Evolutionary conservation across 805 yeast genomes (phyloP).

Genomic region (Yamadazyma tumulicola): DNA sequence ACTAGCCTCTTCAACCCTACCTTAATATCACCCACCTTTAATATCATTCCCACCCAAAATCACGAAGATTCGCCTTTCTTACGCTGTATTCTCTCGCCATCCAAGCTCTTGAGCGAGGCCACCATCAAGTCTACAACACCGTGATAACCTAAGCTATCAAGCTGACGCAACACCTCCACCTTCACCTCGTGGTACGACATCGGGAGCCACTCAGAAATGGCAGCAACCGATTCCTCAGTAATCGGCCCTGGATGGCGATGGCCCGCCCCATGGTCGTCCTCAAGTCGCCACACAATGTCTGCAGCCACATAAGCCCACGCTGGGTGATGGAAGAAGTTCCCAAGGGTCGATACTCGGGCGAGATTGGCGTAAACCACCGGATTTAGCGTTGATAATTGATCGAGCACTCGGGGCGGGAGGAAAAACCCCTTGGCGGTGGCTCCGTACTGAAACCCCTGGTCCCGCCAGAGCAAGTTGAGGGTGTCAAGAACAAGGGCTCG

Average conservation of each 20-base stretch:
- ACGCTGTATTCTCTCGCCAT: conserved; percentile 1
- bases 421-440: conserved; percentile 38
- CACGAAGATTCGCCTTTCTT: too few species aligned
- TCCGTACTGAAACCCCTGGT: conserved; percentile 43
- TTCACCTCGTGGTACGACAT: conserved; percentile 43
- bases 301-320: conserved; percentile 45
- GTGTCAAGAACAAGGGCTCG: too few species aligned
- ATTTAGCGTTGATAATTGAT: conserved; percentile 25
- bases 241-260: conserved; percentile 52
- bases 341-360: conserved; percentile 26
- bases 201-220: conserved; percentile 37
- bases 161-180: conserved; percentile 38
- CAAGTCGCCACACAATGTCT: conserved; percentile 42
- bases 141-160: conserved; percentile 42
- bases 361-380: conserved; percentile 29
- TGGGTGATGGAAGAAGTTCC: conserved; percentile 49
- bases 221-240: conserved; percentile 38
- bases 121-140: conserved; percentile 51
- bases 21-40: too few species aligned
- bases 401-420: conserved; percentile 29
- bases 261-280: conserved; percentile 35
- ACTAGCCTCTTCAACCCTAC: too few species aligned
- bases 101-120: conserved; percentile 39
- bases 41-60: too few species aligned
- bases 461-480: conserved; percentile 55